Evolutionary conservation across 345 rosid species (phyloP), one percentile per base, ranked within the genome.

Genomic region (Gossypium rotundifolium): DNA sequence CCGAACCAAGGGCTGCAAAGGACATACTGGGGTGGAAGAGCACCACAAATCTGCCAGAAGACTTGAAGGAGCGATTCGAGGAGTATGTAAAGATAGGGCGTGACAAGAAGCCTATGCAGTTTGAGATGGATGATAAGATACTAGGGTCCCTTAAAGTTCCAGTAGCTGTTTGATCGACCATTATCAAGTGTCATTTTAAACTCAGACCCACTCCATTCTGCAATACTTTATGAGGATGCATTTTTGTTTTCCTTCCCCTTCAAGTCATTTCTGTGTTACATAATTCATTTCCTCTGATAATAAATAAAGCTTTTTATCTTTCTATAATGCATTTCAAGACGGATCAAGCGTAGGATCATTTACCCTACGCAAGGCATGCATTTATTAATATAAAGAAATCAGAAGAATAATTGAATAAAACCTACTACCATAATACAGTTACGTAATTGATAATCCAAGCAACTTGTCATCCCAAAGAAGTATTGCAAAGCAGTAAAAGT

Each of bases 1-100:
- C 98, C 13, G 93, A 92, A 79, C 99, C 99, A 72, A 85, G 97
- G 84, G 97, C 98, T 38, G 99, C 99, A 8, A 90, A 91, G 83
- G 93, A 88, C 33, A 81, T 85, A n/a, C 60, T 92, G 75, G 98
- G 97, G 58, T 92, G 99, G 97, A 75, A 76, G 46, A 68, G 85
- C 52, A 70, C 79, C 72, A 91, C 98, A 2, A 86, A 90, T 83
- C 91, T 95, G 49, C 92, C 92, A 14, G 87, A 85, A 71, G 98
- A 95, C 86, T 84, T 90, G 80, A 92, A 89, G 82, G 99, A 95
- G 81, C 80, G 91, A 69, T 93, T 72, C 55, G 88, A 85, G 1
- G 98, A 90, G 88, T 90, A 91, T 49, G 87, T 90, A 16, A 87
- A 88, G 84, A 91, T 87, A 58, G 97, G 93, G 1, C 79, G 99